A percentile compares a stretch with the other conserved stretches of the same genome.
These are phyloP conservation scores for Cutaneotrichosporon spelunceum DNA, from an alignment of 1,284 basidiomycete genomes.

Conservation along the genomic window DNA sequence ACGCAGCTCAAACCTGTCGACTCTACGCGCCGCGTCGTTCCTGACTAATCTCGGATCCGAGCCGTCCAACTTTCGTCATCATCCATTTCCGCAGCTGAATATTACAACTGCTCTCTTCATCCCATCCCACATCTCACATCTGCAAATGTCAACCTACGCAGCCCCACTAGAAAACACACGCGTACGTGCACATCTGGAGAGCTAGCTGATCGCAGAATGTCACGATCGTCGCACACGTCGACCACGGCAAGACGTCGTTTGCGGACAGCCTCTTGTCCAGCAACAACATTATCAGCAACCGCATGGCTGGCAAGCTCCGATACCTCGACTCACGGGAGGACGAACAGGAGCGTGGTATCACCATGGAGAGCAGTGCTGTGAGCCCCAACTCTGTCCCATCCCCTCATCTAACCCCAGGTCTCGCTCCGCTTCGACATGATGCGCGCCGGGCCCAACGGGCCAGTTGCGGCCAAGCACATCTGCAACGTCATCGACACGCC, in stretches of 20 bases:
- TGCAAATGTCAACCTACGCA: slow-evolving; percentile 26
- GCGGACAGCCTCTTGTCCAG: slow-evolving; percentile 94
- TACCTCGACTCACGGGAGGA: slow-evolving; percentile 96
- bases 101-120: slow-evolving; percentile 1
- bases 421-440: slow-evolving; percentile 74
- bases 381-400: too few relatives aligned
- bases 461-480: slow-evolving; percentile 42
- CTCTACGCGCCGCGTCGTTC: neutral
- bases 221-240: slow-evolving; percentile 52
- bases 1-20: too few relatives aligned
- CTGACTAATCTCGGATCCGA: slow-evolving; percentile 15
- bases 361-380: slow-evolving; percentile 95
- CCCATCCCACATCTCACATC: neutral
- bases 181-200: slow-evolving; percentile 28
- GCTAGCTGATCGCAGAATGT: slow-evolving; percentile 40
- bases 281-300: slow-evolving; percentile 93
- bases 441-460: slow-evolving; percentile 55
- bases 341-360: slow-evolving; percentile 96
- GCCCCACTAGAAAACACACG: slow-evolving; percentile 49
- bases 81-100: neutral
- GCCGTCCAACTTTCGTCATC: slow-evolving; percentile 8
- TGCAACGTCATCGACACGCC: slow-evolving; percentile 96
- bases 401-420: slow-evolving; percentile 46
- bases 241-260: slow-evolving; percentile 88
- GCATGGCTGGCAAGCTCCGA: slow-evolving; percentile 93